Percentiles rank a stretch among this genome's conserved stretches.
Evolutionary conservation across 2,329 filamentous ascomycete genomes (phyloP).

Genomic region (Verticillium nonalfalfae): DNA sequence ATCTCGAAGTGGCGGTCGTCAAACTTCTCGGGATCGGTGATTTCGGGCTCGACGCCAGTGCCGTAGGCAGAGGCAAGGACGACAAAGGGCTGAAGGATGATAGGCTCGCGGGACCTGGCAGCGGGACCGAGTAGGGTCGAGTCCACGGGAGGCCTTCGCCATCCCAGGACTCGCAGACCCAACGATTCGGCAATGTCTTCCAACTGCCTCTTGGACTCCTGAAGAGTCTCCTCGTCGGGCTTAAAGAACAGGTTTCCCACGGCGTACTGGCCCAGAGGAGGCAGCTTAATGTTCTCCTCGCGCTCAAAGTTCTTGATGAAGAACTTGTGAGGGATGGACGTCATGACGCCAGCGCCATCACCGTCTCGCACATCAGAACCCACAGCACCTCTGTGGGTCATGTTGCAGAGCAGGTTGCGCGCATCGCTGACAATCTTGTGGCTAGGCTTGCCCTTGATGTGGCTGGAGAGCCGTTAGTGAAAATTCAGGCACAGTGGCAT

Average conservation of each 20-base stretch:
- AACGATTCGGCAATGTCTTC: conserved; percentile 87
- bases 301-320: conserved; percentile 97
- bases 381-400: conserved; percentile 98
- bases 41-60: conserved; percentile 68
- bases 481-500: conserved; percentile 12
- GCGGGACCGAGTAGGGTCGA: conserved; percentile 89
- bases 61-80: conserved; percentile 84
- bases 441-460: conserved; percentile 95
- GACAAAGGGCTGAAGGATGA: conserved; percentile 92
- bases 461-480: conserved; percentile 41
- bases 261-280: conserved; percentile 86
- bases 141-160: conserved; percentile 92
- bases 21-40: conserved; percentile 72
- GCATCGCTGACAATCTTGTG: conserved; percentile 99
- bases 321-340: conserved; percentile 95
- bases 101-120: conserved; percentile 87
- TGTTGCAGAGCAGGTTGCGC: conserved; percentile 94
- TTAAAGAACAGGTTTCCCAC: conserved; percentile 99
- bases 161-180: conserved; percentile 86
- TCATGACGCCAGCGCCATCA: conserved; percentile 99
- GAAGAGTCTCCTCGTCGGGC: conserved; percentile 82
- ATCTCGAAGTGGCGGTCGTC: conserved; percentile 84
- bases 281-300: conserved; percentile 82
- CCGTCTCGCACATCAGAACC: conserved; percentile 97
- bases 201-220: conserved; percentile 87